Evolutionary conservation across 176 grass and related monocot species (phyloP).

Genomic region (Lolium rigidum): DNA sequence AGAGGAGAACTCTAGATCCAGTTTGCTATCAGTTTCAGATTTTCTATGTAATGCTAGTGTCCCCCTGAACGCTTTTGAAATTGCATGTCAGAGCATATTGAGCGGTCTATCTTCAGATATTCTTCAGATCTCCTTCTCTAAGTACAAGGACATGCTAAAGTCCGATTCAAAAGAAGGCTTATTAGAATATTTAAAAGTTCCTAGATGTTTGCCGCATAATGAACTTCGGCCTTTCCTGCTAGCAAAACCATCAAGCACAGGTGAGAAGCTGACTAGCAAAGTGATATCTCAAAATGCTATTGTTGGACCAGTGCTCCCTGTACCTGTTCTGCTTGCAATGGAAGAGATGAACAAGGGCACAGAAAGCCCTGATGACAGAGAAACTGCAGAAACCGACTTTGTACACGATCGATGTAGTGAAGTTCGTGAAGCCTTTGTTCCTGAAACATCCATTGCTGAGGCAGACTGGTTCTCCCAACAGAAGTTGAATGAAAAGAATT

Average conservation of each 20-base stretch:
- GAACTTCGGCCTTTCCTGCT: slow-evolving; percentile 61
- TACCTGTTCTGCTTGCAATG: slow-evolving; percentile 81
- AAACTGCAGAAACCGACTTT: slow-evolving; percentile 40
- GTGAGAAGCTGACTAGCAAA: slow-evolving; percentile 63
- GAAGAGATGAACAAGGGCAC: slow-evolving; percentile 52
- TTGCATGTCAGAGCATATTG: slow-evolving; percentile 70
- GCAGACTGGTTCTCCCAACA: slow-evolving; percentile 45
- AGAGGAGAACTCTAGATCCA: slow-evolving; percentile 44
- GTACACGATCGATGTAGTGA: slow-evolving; percentile 58
- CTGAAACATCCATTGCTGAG: slow-evolving; percentile 66
- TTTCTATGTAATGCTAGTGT: slow-evolving; percentile 65
- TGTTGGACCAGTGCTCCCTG: slow-evolving; percentile 81
- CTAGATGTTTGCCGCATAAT: slow-evolving; percentile 42
- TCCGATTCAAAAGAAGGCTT: slow-evolving; percentile 6
- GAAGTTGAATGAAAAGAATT: slow-evolving; percentile 53
- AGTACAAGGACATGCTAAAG: slow-evolving; percentile 68
- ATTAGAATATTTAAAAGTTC: slow-evolving; percentile 74
- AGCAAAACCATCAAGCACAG: slow-evolving; percentile 66
- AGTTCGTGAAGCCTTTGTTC: slow-evolving; percentile 65
- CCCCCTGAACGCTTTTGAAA: slow-evolving; percentile 83
- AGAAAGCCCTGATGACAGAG: slow-evolving; percentile 33
- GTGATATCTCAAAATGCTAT: slow-evolving; percentile 50
- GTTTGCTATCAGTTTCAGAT: slow-evolving; percentile 50
- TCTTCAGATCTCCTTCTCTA: slow-evolving; percentile 62
- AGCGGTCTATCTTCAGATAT: slow-evolving; percentile 60